These are phyloP conservation scores for Fusarium ramigenum DNA, from an alignment of 2,329 filamentous ascomycete species.

Conservation along the genomic window DNA sequence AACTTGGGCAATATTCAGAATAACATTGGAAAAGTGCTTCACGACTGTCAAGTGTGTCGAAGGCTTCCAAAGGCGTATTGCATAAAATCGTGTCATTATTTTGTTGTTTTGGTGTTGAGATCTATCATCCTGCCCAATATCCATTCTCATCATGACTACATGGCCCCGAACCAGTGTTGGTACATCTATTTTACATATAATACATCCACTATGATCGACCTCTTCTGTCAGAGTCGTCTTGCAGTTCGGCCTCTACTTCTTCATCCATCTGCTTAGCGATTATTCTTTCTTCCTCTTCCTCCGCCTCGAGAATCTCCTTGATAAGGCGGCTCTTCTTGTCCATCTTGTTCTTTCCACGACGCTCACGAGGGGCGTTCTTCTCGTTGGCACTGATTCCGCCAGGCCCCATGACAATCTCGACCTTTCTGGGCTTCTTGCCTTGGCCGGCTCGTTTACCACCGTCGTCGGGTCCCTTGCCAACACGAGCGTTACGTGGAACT, in stretches of 20 bases:
- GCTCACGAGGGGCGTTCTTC: constrained; percentile 48
- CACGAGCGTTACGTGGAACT: constrained; percentile 66
- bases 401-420: constrained; percentile 48
- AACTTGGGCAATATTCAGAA: too few relatives aligned
- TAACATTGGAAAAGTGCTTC: background rate
- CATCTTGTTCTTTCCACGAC: constrained; percentile 55
- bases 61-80: background rate
- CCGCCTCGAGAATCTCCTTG: constrained; percentile 51
- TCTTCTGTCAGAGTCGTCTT: constrained; percentile 27
- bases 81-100: constrained; percentile 6
- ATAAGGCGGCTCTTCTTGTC: constrained; percentile 51
- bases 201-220: constrained; percentile 16
- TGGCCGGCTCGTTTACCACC: constrained; percentile 56
- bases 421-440: constrained; percentile 53
- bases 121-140: constrained; percentile 31
- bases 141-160: constrained; percentile 10
- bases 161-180: constrained; percentile 19
- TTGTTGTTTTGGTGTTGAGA: constrained; percentile 32
- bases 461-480: constrained; percentile 63
- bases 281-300: constrained; percentile 45
- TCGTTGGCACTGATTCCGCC: constrained; percentile 52
- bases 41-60: background rate
- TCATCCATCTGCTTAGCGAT: constrained; percentile 47
- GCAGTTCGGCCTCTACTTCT: constrained; percentile 44
- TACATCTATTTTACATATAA: constrained; percentile 35